Base-by-base conservation (phyloP, 495 filamentous ascomycete species). In the Trypethelium eluteriae region DNA sequence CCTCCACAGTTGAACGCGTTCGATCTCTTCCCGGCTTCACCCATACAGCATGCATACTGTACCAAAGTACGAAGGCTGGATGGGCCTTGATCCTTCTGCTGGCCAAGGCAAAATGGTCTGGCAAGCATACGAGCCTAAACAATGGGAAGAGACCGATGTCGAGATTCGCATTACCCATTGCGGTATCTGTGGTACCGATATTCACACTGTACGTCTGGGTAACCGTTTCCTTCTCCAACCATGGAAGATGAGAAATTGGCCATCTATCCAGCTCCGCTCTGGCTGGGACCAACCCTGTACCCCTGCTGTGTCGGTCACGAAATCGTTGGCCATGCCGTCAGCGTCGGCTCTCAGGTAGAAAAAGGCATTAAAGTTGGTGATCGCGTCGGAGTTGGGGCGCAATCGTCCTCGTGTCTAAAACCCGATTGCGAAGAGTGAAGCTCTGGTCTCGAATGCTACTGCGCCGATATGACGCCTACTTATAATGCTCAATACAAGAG, bases 301-400 rank as follows among this genome's bases (percentile, higher is more conserved):
- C 89, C 70, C 16, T 63, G 63, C 65, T 71, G 85, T 67, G 89
- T 90, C 25, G 91, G 90, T 61, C 91, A 94, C 77, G 92, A 96
- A 72, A 92, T 96, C 59, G 84, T 93, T 69, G 92, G 92, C 36
- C 85, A 78, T 41, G 88, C 86, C 2, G 84, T 90, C 38, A 85
- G 85, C 38, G 81, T 93, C 34, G 92, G 91, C 36, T 80, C 76
- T 41, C 79, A 85, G 39, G 86, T 81, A 4, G 85, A 85, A 63
- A 79, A 73, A 5, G 76, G 81, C 47, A 79, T 95, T 74, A 85
- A 87, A 39, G 70, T 90, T 62, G 92, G 92, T 38, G 92, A 96
- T 73, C 85, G 91, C 44, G 90, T 94, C 41, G 93, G 93, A 50
- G 83, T 96, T 25, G 92, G 93, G 65, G 92, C 92, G 2, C 92